Evolutionary conservation across 768 basidiomycete species (phyloP).

Genomic region (Leccinellum rugosiceps): DNA sequence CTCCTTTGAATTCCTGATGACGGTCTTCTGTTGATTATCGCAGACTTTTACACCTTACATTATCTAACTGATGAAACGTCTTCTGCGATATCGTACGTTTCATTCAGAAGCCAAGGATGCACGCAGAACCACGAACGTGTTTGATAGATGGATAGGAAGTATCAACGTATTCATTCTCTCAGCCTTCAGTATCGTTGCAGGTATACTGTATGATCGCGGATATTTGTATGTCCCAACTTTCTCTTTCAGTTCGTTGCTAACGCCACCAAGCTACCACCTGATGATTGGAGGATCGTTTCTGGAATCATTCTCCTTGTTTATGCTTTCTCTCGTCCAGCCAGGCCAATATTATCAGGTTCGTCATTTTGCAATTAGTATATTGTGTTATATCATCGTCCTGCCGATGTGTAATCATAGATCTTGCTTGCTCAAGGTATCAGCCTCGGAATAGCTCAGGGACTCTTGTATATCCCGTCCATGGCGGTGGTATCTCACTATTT

Average conservation of each 20-base stretch:
- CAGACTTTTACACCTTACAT: neutral
- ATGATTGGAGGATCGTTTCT: neutral
- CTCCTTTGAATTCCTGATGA: neutral
- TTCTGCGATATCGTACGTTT: conserved; percentile 34
- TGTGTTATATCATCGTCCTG: neutral
- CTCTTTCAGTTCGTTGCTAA: neutral
- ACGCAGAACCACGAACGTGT: neutral
- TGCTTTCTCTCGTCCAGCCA: neutral
- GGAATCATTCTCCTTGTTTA: neutral
- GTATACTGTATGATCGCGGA: conserved; percentile 47
- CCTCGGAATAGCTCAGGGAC: conserved; percentile 42
- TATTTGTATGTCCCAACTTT: conserved; percentile 35
- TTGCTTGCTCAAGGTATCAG: conserved; percentile 48
- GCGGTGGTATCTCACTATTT: conserved; percentile 33
- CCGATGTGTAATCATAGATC: conserved; percentile 28
- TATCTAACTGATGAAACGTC: conserved; percentile 23
- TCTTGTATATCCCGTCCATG: conserved; percentile 44
- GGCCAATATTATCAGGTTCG: conserved; percentile 38
- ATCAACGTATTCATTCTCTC: conserved; percentile 41
- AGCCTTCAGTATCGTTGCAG: conserved; percentile 37
- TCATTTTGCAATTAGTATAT: neutral
- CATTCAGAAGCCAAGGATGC: neutral
- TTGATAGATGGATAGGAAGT: conserved; percentile 1
- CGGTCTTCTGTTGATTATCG: conserved; percentile 3
- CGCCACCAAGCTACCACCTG: conserved; percentile 35